phyloP scores from a whole-genome alignment of 306 rosid genomes.

The Gynostemma pentaphyllum region DNA sequence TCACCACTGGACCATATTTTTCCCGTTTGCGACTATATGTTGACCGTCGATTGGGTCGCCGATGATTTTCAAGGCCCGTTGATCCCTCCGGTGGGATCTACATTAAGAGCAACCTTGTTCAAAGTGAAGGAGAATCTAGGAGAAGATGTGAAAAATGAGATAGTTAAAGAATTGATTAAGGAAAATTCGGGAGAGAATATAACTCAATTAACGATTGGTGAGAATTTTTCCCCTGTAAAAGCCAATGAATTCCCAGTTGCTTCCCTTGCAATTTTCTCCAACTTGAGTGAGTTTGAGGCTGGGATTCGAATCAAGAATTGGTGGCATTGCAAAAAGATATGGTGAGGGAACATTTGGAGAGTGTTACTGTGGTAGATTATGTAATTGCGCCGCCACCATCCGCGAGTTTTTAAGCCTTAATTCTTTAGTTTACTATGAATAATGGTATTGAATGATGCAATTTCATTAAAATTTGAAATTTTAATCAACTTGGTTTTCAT shows the following conservation, averaged over 20 bases:
- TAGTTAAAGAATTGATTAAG: slow-evolving; percentile 38
- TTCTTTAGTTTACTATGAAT: too few relatives aligned
- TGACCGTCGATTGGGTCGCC: slow-evolving; percentile 78
- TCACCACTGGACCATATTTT: slow-evolving; percentile 45
- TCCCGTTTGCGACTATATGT: slow-evolving; percentile 54
- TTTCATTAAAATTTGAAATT: too few relatives aligned
- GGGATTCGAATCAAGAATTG: slow-evolving; percentile 34
- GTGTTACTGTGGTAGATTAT: slow-evolving; percentile 48
- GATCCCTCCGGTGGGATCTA: slow-evolving; percentile 31
- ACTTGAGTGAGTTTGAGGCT: slow-evolving; percentile 32
- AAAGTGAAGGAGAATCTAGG: slow-evolving; percentile 48
- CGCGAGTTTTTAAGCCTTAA: neutral
- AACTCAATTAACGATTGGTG: slow-evolving; percentile 34
- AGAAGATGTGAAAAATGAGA: slow-evolving; percentile 19
- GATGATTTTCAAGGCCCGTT: slow-evolving; percentile 7
- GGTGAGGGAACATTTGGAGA: slow-evolving; percentile 48
- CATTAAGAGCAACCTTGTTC: slow-evolving; percentile 39
- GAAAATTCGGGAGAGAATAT: slow-evolving; percentile 24
- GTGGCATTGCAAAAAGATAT: slow-evolving; percentile 44
- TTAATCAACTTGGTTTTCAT: too few relatives aligned
- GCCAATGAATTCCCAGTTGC: slow-evolving; percentile 73
- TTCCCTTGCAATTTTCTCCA: slow-evolving; percentile 39
- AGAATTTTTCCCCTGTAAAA: slow-evolving; percentile 70
- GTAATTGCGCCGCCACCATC: slow-evolving; percentile 26
- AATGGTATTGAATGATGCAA: too few relatives aligned